These are phyloP conservation scores for Rhodocollybia butyracea DNA, from an alignment of 768 basidiomycete genomes.

Conservation along the genomic window DNA sequence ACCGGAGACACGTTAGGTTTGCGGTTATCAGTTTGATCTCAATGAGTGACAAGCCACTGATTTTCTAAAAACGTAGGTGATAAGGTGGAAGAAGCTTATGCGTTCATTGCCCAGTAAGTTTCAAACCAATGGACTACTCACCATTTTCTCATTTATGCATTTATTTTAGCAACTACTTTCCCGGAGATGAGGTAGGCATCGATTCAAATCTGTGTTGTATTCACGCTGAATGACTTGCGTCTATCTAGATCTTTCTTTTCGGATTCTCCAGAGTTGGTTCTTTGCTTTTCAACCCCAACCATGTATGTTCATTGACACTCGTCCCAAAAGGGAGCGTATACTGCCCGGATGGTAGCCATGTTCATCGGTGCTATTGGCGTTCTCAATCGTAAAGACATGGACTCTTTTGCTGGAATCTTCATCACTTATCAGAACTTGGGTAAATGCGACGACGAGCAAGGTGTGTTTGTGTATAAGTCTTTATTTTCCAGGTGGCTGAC, in stretches of 20 bases:
- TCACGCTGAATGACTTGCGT: conserved; percentile 8
- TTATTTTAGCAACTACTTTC: conserved; percentile 55
- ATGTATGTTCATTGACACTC: conserved; percentile 6
- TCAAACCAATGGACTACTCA: too few species aligned
- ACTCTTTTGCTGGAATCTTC: conserved; percentile 65
- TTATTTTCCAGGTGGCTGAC: neutral
- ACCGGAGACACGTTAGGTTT: conserved; percentile 61
- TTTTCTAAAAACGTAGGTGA: conserved; percentile 27
- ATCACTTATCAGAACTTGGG: conserved; percentile 59
- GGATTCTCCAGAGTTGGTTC: conserved; percentile 66
- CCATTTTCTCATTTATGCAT: neutral
- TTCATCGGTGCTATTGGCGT: conserved; percentile 71
- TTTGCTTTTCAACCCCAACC: neutral
- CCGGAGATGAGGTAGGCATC: conserved; percentile 62
- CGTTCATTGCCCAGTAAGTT: conserved; percentile 76
- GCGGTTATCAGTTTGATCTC: neutral
- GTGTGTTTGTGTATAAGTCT: conserved; percentile 22
- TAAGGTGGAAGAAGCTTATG: conserved; percentile 77
- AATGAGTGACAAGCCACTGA: neutral
- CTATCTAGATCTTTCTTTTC: conserved; percentile 64
- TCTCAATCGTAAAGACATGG: conserved; percentile 71
- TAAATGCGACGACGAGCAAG: conserved; percentile 42
- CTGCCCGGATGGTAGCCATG: conserved; percentile 69
- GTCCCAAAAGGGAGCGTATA: conserved; percentile 68
- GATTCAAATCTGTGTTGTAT: neutral